Percentiles rank a stretch among this genome's conserved stretches.
Evolutionary conservation across 208 protist species (phyloP).

Genomic region (Crithidia fasciculata): DNA sequence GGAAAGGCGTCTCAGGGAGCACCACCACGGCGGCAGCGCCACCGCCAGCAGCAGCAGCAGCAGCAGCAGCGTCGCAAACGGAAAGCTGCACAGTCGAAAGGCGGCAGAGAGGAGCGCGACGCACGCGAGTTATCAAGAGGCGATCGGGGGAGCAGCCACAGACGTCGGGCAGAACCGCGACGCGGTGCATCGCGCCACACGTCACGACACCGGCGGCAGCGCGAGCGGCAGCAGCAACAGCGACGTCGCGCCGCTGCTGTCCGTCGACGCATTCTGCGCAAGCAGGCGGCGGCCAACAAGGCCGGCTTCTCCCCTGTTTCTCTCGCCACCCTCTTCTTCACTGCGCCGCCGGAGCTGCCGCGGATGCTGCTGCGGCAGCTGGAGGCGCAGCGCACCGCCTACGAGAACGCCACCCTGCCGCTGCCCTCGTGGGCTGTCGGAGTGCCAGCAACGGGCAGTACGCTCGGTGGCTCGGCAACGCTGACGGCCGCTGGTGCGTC

Average conservation of each 20-base stretch:
- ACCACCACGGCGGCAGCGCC: background rate
- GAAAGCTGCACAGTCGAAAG: background rate
- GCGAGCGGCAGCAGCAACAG: background rate
- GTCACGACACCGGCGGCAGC: conserved; percentile 4
- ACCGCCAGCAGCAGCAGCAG: background rate
- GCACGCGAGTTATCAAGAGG: background rate
- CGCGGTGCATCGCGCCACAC: background rate
- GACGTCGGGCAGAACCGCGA: no score
- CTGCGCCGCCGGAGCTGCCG: conserved; percentile 19
- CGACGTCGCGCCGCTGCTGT: conserved; percentile 10
- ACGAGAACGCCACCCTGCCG: conserved; percentile 1
- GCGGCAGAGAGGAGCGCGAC: conserved; percentile 3
- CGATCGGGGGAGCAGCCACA: background rate
- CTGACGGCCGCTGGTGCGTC: no score
- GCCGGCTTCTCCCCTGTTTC: conserved; percentile 22
- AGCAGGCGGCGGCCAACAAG: conserved; percentile 17
- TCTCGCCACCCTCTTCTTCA: conserved; percentile 31
- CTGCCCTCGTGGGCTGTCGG: conserved; percentile 23
- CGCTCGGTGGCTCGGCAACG: background rate
- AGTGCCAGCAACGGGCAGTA: background rate
- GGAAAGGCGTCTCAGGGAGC: background rate
- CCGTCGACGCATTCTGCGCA: conserved; percentile 7
- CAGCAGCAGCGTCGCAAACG: background rate
- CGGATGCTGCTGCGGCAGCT: conserved; percentile 8
- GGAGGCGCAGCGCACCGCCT: background rate